Conservation (phyloP, 768 basidiomycete genomes). For the Pulveroboletus sp. region DNA sequence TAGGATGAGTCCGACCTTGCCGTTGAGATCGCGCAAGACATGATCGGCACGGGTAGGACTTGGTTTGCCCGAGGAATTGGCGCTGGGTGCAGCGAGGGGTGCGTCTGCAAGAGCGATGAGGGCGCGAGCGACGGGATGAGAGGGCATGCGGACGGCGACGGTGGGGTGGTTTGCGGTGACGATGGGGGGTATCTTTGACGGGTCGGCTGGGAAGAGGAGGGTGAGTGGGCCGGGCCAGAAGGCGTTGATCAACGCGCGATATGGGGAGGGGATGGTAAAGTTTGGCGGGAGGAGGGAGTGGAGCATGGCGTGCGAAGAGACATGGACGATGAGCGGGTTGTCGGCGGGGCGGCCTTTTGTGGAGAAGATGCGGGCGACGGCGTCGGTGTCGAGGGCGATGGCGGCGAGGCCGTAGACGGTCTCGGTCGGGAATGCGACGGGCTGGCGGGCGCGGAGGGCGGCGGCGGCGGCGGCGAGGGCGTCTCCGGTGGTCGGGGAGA, state of each 20-base stretch:
- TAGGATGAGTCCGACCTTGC: constrained; percentile 73
- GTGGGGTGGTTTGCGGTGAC: constrained; percentile 79
- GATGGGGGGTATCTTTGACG: constrained; percentile 59
- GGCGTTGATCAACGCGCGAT: constrained; percentile 68
- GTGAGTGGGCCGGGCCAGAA: constrained; percentile 98
- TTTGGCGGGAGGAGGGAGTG: constrained; percentile 62
- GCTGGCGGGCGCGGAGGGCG: constrained; percentile 50
- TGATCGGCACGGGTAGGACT: constrained; percentile 90
- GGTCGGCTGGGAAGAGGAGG: constrained; percentile 79
- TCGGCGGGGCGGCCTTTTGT: constrained; percentile 92
- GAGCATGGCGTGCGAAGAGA: constrained; percentile 86
- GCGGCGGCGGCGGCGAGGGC: constrained; percentile 46
- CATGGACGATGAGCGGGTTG: constrained; percentile 97
- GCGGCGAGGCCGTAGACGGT: constrained; percentile 99
- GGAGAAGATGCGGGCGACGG: constrained; percentile 73
- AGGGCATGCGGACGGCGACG: constrained; percentile 91
- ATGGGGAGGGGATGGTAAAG: constrained; percentile 61
- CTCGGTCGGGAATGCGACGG: constrained; percentile 93
- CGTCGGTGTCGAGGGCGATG: constrained; percentile 61
- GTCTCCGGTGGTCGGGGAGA: constrained; percentile 54
- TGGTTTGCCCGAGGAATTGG: constrained; percentile 92
- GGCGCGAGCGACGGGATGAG: constrained; percentile 88
- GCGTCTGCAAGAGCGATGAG: constrained; percentile 72
- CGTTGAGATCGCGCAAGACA: constrained; percentile 74
- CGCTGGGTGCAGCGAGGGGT: constrained; percentile 92